Conservation (phyloP, 1,139 yeast genomes). For the Spathaspora sp. region DNA sequence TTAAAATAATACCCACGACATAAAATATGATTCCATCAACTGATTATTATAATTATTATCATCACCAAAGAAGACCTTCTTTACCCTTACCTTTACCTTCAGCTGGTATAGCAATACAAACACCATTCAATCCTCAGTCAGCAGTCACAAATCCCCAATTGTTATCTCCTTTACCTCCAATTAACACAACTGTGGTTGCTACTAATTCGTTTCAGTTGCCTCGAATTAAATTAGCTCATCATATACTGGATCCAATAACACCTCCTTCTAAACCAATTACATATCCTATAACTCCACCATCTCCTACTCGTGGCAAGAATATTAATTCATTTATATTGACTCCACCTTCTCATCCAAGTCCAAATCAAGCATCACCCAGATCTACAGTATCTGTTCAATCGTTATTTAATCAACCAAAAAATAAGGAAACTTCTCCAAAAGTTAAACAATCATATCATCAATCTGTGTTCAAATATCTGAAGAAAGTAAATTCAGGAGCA, state of each 20-base stretch:
- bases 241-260: neutral
- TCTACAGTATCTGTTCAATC: neutral
- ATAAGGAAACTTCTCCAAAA: neutral
- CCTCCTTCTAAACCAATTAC: neutral
- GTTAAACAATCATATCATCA: neutral
- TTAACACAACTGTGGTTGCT: neutral
- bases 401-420: neutral
- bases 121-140: neutral
- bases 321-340: neutral
- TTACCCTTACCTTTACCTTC: neutral
- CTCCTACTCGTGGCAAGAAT: neutral
- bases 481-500: neutral
- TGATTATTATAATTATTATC: neutral
- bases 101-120: neutral
- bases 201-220: neutral
- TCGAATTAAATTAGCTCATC: neutral
- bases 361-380: neutral
- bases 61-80: neutral
- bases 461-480: neutral
- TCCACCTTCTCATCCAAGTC: neutral
- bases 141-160: neutral
- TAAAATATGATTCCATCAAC: neutral
- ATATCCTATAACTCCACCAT: neutral
- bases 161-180: slow-evolving; percentile 1
- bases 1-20: neutral